phyloP scores from a whole-genome alignment of 352 stramenopile species.

The Phytophthora nicotianae region DNA sequence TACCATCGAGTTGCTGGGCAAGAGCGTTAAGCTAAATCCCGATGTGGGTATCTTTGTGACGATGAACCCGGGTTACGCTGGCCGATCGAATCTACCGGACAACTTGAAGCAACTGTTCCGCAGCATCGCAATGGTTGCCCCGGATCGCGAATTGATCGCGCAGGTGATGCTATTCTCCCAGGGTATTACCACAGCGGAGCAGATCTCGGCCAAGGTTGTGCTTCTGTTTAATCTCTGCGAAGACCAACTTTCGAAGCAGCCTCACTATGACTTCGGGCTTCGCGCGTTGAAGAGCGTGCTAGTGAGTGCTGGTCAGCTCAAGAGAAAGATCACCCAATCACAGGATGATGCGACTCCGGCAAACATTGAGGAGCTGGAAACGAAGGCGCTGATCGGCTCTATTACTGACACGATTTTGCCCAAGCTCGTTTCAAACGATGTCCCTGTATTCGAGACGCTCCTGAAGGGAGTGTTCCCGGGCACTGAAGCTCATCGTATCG shows the following conservation, averaged over 20 bases:
- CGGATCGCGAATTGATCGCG: conserved; percentile 99
- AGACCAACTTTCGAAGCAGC: conserved; percentile 98
- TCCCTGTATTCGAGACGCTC: conserved; percentile 96
- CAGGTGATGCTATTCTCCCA: conserved; percentile 99
- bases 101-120: conserved; percentile 99
- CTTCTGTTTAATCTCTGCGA: conserved; percentile 98
- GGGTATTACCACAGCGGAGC: conserved; percentile 98
- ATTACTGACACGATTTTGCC: conserved; percentile 99
- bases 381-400: conserved; percentile 95
- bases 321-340: conserved; percentile 89
- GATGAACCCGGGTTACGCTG: conserved; percentile 99
- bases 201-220: conserved; percentile 97
- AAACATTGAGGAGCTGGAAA: conserved; percentile 88
- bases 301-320: conserved; percentile 97
- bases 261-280: conserved; percentile 99
- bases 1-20: conserved; percentile 96
- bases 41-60: conserved; percentile 99
- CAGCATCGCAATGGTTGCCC: conserved; percentile 99
- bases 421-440: conserved; percentile 98
- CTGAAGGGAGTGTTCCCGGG: conserved; percentile 98
- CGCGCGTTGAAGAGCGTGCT: conserved; percentile 99
- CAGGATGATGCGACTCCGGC: conserved; percentile 38
- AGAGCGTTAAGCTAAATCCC: conserved; percentile 94
- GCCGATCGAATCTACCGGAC: conserved; percentile 96
- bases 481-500: conserved; percentile 76